A percentile compares a stretch with the other conserved stretches of the same genome.
Conservation (phyloP, 192 early-diverging fungal genomes). For the Cetraspora pellucida region DNA sequence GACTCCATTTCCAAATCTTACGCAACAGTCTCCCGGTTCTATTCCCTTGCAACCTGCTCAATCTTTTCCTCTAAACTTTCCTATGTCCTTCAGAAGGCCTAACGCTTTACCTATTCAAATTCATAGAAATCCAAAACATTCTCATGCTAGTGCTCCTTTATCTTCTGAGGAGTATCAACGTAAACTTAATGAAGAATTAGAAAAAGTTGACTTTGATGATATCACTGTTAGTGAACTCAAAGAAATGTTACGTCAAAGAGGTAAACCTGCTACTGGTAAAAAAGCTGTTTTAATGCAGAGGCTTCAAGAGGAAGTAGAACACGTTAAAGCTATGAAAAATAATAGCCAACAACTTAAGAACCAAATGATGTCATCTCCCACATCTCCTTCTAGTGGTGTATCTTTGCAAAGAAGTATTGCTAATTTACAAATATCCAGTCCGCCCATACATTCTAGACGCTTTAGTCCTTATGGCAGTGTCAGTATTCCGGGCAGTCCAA, state of each 20-base stretch:
- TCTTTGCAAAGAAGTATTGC: constrained; percentile 44
- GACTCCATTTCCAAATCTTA: not conserved
- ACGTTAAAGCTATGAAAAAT: constrained; percentile 48
- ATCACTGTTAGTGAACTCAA: constrained; percentile 76
- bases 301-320: constrained; percentile 60
- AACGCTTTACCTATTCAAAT: constrained; percentile 35
- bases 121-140: constrained; percentile 30
- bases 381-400: constrained; percentile 23
- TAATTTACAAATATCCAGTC: constrained; percentile 46
- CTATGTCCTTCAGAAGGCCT: constrained; percentile 1
- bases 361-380: constrained; percentile 34
- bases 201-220: constrained; percentile 70
- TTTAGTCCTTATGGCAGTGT: constrained; percentile 35
- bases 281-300: constrained; percentile 72
- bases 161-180: constrained; percentile 54
- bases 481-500: constrained; percentile 38
- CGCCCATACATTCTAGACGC: constrained; percentile 37
- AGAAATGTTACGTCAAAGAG: constrained; percentile 68
- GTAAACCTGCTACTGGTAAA: constrained; percentile 70
- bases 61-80: constrained; percentile 18
- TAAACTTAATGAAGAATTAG: constrained; percentile 63
- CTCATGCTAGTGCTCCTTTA: constrained; percentile 13
- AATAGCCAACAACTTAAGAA: constrained; percentile 26
- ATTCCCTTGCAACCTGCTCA: constrained; percentile 18
- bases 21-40: not conserved